Evolutionary conservation across 2,329 filamentous ascomycete species (phyloP), one percentile per base, ranked within the genome.

Genomic region (Paecilomyces sp.): DNA sequence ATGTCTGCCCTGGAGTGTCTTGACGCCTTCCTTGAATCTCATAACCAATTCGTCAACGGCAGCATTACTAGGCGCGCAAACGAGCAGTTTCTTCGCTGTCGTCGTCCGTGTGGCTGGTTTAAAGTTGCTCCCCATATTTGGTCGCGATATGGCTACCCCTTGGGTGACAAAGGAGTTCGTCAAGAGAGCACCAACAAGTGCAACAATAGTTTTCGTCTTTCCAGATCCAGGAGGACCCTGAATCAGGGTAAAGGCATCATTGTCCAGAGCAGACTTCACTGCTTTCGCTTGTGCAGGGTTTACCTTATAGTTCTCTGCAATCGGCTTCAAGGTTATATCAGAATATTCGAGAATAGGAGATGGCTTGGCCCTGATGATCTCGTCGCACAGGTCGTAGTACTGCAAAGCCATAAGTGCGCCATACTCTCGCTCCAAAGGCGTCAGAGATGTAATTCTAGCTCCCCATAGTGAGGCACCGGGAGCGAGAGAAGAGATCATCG

Each of bases 31-130:
- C 76, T 96, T 97, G 69, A 99, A 83, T 77, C 94, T 88, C 73
- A 97, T 87, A 18, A 99, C 94, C 63, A 99, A 74, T 74, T 99
- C 94, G 72, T 99, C 94, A 5, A 99, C 94, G 33, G 94, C 94
- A 6, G 94, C 94, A 74, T 99, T 99, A 81, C 92, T 97, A 13
- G 94, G 94, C n/a, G 94, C 94, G 70, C 94, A 99, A 25, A 99
- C 91, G 28, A 99, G 83, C 28, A 99, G 81, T 74, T 97, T 99
- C 77, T 96, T 97, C 1, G 84, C 72, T 1, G 72, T 69, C 52
- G 69, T 73, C 62, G 69, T 72, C 66, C 71, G 73, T 63, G 65
- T 67, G 61, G 64, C 69, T 57, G 67, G 66, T 63, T 72, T 65
- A 53, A 63, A 56, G n/a, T 77, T 63, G 67, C 74, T 61, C 68